A percentile compares a stretch with the other conserved stretches of the same genome.
Conservation (phyloP, 495 filamentous ascomycete species). For the Aspergillus homomorphus region DNA sequence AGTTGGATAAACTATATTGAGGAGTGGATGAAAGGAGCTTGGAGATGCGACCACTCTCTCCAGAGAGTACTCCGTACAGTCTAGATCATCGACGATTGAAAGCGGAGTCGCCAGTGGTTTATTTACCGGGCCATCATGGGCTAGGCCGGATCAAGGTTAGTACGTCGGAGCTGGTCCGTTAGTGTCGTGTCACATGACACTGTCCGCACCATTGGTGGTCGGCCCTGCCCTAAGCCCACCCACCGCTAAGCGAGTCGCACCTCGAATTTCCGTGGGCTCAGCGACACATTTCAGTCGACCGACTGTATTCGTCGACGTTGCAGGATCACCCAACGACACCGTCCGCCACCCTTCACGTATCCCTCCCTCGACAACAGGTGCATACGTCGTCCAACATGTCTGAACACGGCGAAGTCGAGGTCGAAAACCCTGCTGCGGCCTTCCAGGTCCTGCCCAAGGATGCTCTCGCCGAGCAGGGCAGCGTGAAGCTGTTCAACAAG, state of each 20-base stretch:
- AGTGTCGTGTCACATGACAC: slow-evolving; percentile 25
- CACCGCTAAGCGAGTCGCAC: slow-evolving; percentile 47
- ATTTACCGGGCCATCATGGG: not conserved
- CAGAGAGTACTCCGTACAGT: not conserved
- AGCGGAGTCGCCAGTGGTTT: not conserved
- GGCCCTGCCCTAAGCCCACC: slow-evolving; percentile 40
- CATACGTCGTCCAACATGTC: slow-evolving; percentile 69
- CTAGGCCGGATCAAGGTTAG: slow-evolving; percentile 9
- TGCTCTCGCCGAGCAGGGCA: slow-evolving; percentile 82
- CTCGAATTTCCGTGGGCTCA: slow-evolving; percentile 36
- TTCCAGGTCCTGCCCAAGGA: slow-evolving; percentile 93
- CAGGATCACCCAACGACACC: slow-evolving; percentile 42
- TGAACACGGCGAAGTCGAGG: slow-evolving; percentile 93
- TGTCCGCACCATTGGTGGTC: slow-evolving; percentile 15
- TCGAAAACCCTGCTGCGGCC: slow-evolving; percentile 64
- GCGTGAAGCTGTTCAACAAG: slow-evolving; percentile 96
- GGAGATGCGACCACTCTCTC: no score
- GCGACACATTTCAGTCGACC: slow-evolving; percentile 34
- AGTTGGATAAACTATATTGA: no score
- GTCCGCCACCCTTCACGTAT: slow-evolving; percentile 40
- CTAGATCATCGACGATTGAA: not conserved
- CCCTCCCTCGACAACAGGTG: slow-evolving; percentile 44
- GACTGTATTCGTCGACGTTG: slow-evolving; percentile 31
- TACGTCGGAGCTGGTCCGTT: not conserved
- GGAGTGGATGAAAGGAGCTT: no score